phyloP scores from a whole-genome alignment of 768 basidiomycete genomes.

The Boletus eberwhitei region DNA sequence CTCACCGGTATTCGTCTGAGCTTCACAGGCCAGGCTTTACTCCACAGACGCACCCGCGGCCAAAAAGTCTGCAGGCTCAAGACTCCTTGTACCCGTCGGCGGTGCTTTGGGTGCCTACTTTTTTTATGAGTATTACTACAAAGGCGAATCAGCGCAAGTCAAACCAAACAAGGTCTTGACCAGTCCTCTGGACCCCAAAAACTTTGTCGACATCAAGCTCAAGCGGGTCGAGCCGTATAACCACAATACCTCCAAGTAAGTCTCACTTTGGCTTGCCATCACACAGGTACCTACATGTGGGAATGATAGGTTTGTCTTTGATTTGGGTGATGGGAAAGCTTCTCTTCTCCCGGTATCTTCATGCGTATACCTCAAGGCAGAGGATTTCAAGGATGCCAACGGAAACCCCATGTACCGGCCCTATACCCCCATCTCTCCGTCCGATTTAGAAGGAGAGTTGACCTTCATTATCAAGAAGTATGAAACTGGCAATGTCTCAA shows the following conservation, averaged over 20 bases:
- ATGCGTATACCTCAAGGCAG: conserved; percentile 73
- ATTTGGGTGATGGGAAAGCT: conserved; percentile 72
- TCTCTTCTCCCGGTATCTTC: conserved; percentile 79
- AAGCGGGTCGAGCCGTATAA: conserved; percentile 84
- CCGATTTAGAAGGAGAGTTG: conserved; percentile 72
- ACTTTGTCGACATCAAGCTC: conserved; percentile 78
- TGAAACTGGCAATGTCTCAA: conserved; percentile 79
- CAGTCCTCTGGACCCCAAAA: conserved; percentile 71
- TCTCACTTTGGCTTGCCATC: background rate
- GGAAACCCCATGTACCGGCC: conserved; percentile 88
- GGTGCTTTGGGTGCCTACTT: conserved; percentile 43
- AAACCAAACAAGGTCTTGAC: conserved; percentile 44
- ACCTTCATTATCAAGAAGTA: conserved; percentile 83
- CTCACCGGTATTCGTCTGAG: background rate
- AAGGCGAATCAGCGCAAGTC: conserved; percentile 30
- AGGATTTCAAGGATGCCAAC: conserved; percentile 67
- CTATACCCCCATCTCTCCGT: conserved; percentile 87
- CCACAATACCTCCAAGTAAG: conserved; percentile 84
- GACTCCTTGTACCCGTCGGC: conserved; percentile 36
- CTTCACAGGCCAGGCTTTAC: conserved; percentile 41
- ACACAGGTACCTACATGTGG: background rate
- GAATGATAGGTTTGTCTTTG: conserved; percentile 65
- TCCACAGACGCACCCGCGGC: conserved; percentile 44
- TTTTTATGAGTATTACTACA: conserved; percentile 51
- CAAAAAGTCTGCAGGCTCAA: conserved; percentile 48